Evolutionary conservation across 192 early-diverging fungal genomes (phyloP).

Genomic region (Mortierella alpina): DNA sequence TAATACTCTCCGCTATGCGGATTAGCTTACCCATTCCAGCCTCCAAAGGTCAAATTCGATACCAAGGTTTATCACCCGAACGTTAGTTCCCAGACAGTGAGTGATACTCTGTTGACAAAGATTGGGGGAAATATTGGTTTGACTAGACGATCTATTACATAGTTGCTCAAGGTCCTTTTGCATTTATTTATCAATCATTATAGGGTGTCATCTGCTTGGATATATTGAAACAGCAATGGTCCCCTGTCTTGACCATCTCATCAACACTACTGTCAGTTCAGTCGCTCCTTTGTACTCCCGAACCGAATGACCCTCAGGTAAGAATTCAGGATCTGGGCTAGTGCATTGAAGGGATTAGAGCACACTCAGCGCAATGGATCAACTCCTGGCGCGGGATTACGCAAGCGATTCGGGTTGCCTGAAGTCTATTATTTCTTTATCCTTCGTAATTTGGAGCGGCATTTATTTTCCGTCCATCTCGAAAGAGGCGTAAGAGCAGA

Average conservation of each 20-base stretch:
- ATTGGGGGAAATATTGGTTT: background rate
- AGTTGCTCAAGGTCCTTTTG: background rate
- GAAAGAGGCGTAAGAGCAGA: no score
- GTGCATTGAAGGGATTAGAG: background rate
- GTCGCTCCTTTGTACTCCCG: conserved; percentile 59
- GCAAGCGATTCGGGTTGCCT: background rate
- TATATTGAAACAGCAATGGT: conserved; percentile 85
- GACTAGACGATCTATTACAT: background rate
- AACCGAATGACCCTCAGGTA: conserved; percentile 67
- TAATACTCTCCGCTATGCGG: background rate
- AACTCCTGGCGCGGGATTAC: background rate
- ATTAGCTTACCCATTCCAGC: conserved; percentile 59
- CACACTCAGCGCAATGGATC: background rate
- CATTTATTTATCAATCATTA: background rate
- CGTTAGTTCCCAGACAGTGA: conserved; percentile 64
- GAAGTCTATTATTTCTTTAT: no score
- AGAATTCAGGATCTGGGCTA: background rate
- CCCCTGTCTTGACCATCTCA: conserved; percentile 72
- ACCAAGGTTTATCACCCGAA: conserved; percentile 67
- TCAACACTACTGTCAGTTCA: conserved; percentile 63
- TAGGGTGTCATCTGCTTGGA: conserved; percentile 57
- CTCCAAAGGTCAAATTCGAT: conserved; percentile 65
- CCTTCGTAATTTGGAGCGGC: no score
- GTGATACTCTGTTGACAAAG: background rate
- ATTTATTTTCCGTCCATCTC: no score